Percentiles rank a stretch among this genome's conserved stretches.
Conservation (phyloP, 257 asterid genomes). For the Salvia hispanica region DNA sequence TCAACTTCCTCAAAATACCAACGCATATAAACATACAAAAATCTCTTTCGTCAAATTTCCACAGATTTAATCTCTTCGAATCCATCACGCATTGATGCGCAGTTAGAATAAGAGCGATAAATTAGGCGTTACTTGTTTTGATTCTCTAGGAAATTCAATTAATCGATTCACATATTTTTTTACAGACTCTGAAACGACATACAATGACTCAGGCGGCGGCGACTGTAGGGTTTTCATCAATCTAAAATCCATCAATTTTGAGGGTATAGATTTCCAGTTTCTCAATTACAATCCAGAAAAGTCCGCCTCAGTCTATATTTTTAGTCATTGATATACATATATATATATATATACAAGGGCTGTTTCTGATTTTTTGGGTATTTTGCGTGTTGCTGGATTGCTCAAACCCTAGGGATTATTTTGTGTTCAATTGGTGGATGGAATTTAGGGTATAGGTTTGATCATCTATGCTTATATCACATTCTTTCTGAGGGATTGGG, state of each 20-base stretch:
- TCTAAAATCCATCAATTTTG: conserved; percentile 24
- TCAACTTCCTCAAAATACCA: conserved; percentile 34
- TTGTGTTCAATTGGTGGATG: conserved; percentile 23
- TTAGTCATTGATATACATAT: conserved; percentile 26
- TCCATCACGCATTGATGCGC: conserved; percentile 22
- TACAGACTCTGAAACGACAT: conserved; percentile 33
- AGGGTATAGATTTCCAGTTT: conserved; percentile 32
- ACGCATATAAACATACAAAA: conserved; percentile 35
- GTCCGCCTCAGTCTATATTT: conserved; percentile 30
- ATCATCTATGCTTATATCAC: conserved; percentile 16
- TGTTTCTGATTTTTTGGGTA: conserved; percentile 33
- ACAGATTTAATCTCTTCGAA: conserved; percentile 32
- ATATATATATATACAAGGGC: conserved; percentile 27
- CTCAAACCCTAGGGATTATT: conserved; percentile 31
- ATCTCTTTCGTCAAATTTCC: conserved; percentile 28
- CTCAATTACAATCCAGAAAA: conserved; percentile 21
- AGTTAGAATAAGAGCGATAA: conserved; percentile 27
- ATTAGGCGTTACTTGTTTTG: conserved; percentile 16
- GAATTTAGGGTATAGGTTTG: conserved; percentile 38
- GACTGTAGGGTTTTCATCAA: conserved; percentile 35
- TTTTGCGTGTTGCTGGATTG: conserved; percentile 30
- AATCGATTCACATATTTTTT: conserved; percentile 14
- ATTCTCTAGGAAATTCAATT: background rate
- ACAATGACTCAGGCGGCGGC: conserved; percentile 37
- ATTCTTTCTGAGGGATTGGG: conserved; percentile 33